Evolutionary conservation across 2,329 filamentous ascomycete species (phyloP).

Genomic region (Lithohypha guttulata): DNA sequence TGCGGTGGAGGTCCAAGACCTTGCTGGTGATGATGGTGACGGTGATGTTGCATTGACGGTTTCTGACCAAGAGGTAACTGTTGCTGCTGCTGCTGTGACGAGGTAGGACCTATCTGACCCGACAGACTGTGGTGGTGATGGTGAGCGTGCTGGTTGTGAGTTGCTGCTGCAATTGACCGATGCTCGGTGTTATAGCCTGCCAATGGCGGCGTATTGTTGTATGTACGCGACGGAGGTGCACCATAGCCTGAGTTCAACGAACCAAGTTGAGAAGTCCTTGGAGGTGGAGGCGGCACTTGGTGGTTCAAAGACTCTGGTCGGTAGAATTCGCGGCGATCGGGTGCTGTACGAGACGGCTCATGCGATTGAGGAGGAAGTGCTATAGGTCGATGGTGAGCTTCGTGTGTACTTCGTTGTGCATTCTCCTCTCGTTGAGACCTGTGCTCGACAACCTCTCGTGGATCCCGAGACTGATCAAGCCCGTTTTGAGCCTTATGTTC

Average conservation of each 20-base stretch:
- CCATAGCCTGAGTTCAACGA: not conserved
- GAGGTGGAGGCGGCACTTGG: slow-evolving; percentile 20
- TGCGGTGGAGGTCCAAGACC: slow-evolving; percentile 2
- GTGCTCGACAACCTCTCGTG: slow-evolving; percentile 1
- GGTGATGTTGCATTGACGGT: not conserved
- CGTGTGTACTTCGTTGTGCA: not conserved
- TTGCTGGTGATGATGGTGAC: slow-evolving; percentile 9
- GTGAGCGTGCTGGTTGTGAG: slow-evolving; percentile 11
- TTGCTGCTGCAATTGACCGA: slow-evolving; percentile 7
- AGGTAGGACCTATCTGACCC: slow-evolving; percentile 20
- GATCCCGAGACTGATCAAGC: slow-evolving; percentile 11
- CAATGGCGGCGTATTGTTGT: slow-evolving; percentile 8
- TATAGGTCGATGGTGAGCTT: slow-evolving; percentile 1
- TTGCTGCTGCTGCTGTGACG: slow-evolving; percentile 17
- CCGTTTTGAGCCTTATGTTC: slow-evolving; percentile 20
- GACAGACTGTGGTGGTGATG: slow-evolving; percentile 22
- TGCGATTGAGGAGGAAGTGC: slow-evolving; percentile 14
- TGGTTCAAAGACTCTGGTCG: slow-evolving; percentile 18
- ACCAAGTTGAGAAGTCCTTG: slow-evolving; percentile 3
- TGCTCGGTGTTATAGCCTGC: slow-evolving; percentile 8
- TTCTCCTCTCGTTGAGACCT: not conserved
- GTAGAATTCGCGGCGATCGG: slow-evolving; percentile 12
- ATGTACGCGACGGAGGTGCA: slow-evolving; percentile 2
- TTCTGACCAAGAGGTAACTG: slow-evolving; percentile 6
- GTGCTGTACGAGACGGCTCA: slow-evolving; percentile 21